phyloP scores from a whole-genome alignment of 2,329 filamentous ascomycete species.

The Simplicillium aogashimaense region DNA sequence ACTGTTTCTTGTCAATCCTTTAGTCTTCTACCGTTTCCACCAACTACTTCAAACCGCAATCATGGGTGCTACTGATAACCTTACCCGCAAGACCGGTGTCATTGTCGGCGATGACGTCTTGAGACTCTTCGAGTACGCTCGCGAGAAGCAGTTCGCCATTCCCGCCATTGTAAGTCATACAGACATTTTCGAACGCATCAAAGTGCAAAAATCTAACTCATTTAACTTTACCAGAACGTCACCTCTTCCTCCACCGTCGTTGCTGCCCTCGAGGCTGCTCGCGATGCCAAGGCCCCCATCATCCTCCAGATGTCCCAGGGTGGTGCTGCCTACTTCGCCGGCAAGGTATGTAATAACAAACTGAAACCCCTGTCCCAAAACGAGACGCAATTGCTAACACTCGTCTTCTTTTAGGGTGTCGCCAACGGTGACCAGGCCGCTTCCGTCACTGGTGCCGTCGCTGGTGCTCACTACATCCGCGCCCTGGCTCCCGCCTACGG shows the following conservation, averaged over 20 bases:
- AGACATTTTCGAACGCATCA: constrained; percentile 8
- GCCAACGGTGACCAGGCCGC: constrained; percentile 73
- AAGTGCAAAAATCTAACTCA: constrained; percentile 2
- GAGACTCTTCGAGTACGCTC: constrained; percentile 78
- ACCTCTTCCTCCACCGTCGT: constrained; percentile 77
- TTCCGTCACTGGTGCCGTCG: constrained; percentile 79
- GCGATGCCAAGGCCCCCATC: constrained; percentile 83
- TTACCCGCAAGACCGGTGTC: constrained; percentile 43
- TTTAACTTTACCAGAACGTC: constrained; percentile 50
- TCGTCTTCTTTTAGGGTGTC: constrained; percentile 45
- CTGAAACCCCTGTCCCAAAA: constrained; percentile 1
- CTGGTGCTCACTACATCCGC: constrained; percentile 89
- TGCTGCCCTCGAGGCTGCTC: constrained; percentile 85
- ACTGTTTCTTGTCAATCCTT: not conserved
- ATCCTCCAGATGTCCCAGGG: constrained; percentile 92
- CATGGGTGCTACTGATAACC: constrained; percentile 29
- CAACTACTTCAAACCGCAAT: constrained; percentile 14
- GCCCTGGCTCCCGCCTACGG: constrained; percentile 78
- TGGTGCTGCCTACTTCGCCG: constrained; percentile 85
- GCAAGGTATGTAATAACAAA: constrained; percentile 49
- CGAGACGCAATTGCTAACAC: constrained; percentile 5
- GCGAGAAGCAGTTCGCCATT: constrained; percentile 80
- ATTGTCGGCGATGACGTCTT: constrained; percentile 45
- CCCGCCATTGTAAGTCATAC: constrained; percentile 51
- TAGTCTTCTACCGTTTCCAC: not conserved